phyloP scores from a whole-genome alignment of 2,329 filamentous ascomycete genomes.

The Esteya vermicola region DNA sequence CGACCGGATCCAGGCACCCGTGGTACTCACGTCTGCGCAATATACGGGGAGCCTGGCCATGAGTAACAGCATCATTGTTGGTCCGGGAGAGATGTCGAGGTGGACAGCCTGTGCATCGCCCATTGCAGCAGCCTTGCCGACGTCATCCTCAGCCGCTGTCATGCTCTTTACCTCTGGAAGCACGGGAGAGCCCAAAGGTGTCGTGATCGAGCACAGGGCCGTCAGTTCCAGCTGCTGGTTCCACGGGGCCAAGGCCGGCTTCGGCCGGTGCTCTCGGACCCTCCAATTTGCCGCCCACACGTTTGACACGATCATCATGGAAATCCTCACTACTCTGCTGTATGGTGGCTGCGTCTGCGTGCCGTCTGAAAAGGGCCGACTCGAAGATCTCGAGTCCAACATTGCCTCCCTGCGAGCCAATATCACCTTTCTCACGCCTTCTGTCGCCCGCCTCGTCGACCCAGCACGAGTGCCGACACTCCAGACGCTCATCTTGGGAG shows the following conservation, averaged over 20 bases:
- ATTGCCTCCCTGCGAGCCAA: neutral
- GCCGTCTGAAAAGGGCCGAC: conserved; percentile 16
- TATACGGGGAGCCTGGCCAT: conserved; percentile 6
- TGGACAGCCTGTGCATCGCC: no score
- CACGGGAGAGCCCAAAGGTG: conserved; percentile 42
- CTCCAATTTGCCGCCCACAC: conserved; percentile 43
- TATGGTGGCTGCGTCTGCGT: conserved; percentile 46
- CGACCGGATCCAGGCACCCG: neutral
- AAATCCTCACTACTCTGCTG: conserved; percentile 39
- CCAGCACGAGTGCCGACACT: conserved; percentile 26
- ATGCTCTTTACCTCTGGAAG: conserved; percentile 43
- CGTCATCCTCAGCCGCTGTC: no score
- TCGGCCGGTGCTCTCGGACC: conserved; percentile 23
- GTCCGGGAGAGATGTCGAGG: no score
- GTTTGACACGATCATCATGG: conserved; percentile 37
- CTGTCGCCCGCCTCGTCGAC: conserved; percentile 32
- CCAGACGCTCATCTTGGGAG: conserved; percentile 29
- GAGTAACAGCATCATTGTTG: no score
- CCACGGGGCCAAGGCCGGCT: neutral
- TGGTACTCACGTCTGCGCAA: neutral
- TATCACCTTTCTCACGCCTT: conserved; percentile 29
- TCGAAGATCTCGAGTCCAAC: neutral
- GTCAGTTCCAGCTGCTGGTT: conserved; percentile 27
- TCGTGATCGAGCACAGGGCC: conserved; percentile 40
- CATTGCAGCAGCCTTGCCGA: conserved; percentile 9